phyloP scores from a whole-genome alignment of 805 yeast species.

The Cyberlindnera nakhonratchasimensis region DNA sequence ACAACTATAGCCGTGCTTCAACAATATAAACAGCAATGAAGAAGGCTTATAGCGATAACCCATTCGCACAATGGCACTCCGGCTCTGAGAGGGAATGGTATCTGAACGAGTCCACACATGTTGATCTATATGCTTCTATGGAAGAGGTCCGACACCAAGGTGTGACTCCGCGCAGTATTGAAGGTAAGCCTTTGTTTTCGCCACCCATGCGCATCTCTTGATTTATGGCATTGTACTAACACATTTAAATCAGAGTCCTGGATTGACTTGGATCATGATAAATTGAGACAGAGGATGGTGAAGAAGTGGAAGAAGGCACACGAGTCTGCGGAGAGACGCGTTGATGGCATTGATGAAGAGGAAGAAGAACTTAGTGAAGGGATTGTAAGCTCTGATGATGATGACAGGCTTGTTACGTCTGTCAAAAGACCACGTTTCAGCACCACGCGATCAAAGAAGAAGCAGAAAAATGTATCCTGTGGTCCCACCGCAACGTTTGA shows the following conservation, averaged over 20 bases:
- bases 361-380: neutral
- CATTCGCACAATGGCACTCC: constrained; percentile 2
- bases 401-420: neutral
- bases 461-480: too few relatives aligned
- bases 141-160: neutral
- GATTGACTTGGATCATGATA: constrained; percentile 13
- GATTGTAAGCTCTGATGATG: constrained; percentile 4
- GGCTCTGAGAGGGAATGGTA: constrained; percentile 8
- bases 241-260: constrained; percentile 11
- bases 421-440: constrained; percentile 2
- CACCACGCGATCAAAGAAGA: neutral
- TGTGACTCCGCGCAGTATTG: constrained; percentile 6
- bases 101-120: constrained; percentile 3
- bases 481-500: too few relatives aligned
- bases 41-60: constrained; percentile 3
- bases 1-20: too few relatives aligned
- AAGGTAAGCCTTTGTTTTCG: constrained; percentile 5
- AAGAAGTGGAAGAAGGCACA: neutral
- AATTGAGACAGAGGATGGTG: too few relatives aligned
- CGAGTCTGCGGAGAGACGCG: neutral
- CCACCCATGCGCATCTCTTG: neutral
- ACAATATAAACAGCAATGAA: constrained; percentile 2
- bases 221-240: neutral
- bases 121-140: neutral
- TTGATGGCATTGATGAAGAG: neutral